Evolutionary conservation across 2,329 filamentous ascomycete genomes (phyloP), one percentile per base, ranked within the genome.

Genomic region (Hypoxylon sp.): DNA sequence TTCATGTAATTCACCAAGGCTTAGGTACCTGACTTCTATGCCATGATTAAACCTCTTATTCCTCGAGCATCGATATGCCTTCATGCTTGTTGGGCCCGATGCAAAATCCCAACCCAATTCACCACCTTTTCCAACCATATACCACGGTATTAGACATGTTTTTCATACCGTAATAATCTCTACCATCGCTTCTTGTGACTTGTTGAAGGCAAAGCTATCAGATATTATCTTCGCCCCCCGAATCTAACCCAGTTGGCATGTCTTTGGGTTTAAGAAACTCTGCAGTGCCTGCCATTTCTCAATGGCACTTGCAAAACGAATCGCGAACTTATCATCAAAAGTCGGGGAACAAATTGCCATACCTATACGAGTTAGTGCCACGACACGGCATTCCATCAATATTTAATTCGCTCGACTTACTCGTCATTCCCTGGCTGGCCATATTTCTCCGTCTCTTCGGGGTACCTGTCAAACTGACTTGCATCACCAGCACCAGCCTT

Each of bases 391-490:
- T 62, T 31, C 9, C 22, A 11, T 17, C n/a, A 24, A 65, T 22
- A 67, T 63, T 53, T 24, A 42, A 17, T 46, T 60, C 46, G 50
- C 17, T 70, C 50, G 61, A 92, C 95, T 84, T 86, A 98, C 95
- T 94, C 91, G 81, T 98, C 95, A 71, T 91, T 85, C 50, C 93
- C 94, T 59, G 83, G 83, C 73, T 87, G 84, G 42, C 96, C 96
- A 78, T 99, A 99, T 78, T 91, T 90, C 81, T 99, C 96, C 48
- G 93, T 94, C 81, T 99, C 96, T 81, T 99, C 96, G 1, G 96
- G 94, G 80, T 99, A 99, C 80, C 94, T 93, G 82, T 99, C 96
- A 78, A 99, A 99, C 81, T 98, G 93, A 82, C 94, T 98, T 57
- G 96, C 94, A 83, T 99, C 96, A 66, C 96, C 96, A 31, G 94